These are phyloP conservation scores for Fusarium annulatum DNA, from an alignment of 2,329 filamentous ascomycete genomes.

Conservation along the genomic window DNA sequence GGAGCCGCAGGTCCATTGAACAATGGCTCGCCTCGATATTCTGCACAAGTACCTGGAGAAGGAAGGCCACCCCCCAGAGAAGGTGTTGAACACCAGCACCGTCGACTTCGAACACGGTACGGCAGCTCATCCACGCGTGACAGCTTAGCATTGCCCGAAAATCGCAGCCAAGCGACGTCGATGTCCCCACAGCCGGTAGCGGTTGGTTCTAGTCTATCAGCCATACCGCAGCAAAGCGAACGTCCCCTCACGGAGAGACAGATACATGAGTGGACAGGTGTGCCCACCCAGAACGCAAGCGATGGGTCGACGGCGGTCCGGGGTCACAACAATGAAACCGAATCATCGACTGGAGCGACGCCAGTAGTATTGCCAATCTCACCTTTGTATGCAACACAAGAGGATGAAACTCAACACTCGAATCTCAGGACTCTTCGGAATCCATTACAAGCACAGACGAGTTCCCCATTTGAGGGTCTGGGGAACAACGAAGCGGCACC, in stretches of 20 bases:
- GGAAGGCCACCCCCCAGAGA: conserved; percentile 47
- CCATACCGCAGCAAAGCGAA: conserved; percentile 18
- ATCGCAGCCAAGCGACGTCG: background rate
- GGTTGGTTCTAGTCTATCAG: conserved; percentile 1
- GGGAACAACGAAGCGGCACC: conserved; percentile 14
- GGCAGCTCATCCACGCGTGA: conserved; percentile 24
- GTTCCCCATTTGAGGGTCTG: conserved; percentile 1
- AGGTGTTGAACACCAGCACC: conserved; percentile 43
- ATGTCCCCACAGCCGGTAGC: background rate
- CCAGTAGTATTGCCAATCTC: conserved; percentile 29
- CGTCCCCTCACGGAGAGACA: conserved; percentile 9
- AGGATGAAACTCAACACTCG: background rate
- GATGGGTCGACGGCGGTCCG: background rate
- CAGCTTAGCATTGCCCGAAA: background rate
- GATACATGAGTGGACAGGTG: conserved; percentile 7
- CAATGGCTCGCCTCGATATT: conserved; percentile 24
- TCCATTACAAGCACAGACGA: conserved; percentile 19
- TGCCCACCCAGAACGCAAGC: background rate
- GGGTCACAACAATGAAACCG: background rate
- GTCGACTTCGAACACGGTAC: conserved; percentile 46
- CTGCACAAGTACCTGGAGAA: conserved; percentile 21
- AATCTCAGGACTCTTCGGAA: conserved; percentile 18
- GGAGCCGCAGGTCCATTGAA: conserved; percentile 28
- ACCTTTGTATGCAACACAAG: conserved; percentile 20
- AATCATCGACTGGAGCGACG: conserved; percentile 7